Percentiles rank a stretch among this genome's conserved stretches.
Conservation (phyloP, 2,329 filamentous ascomycete genomes). For the Colletotrichum tropicicola region DNA sequence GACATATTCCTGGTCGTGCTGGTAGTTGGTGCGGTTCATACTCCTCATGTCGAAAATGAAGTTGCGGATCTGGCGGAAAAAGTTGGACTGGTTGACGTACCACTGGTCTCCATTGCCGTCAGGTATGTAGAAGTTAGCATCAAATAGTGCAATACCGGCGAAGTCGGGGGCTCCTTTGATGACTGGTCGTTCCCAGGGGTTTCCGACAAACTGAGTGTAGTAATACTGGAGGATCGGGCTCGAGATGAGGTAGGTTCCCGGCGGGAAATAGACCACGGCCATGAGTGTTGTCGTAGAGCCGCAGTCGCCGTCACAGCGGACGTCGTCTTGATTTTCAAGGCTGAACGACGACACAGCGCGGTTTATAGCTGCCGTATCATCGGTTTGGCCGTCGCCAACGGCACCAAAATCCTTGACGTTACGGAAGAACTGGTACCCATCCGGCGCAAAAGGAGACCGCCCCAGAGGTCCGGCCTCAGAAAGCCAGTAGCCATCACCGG, state of each 20-base stretch:
- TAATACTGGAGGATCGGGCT: slow-evolving; percentile 69
- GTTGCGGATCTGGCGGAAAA: slow-evolving; percentile 72
- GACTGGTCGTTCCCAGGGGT: neutral
- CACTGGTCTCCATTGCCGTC: slow-evolving; percentile 41
- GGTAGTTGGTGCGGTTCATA: slow-evolving; percentile 40
- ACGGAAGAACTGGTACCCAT: too few species aligned
- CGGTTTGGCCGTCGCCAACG: too few species aligned
- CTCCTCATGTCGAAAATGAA: slow-evolving; percentile 70
- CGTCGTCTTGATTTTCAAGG: too few species aligned
- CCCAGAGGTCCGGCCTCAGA: too few species aligned
- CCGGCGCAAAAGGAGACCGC: too few species aligned
- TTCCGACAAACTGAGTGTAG: slow-evolving; percentile 65
- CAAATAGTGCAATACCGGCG: slow-evolving; percentile 76
- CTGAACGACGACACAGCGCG: too few species aligned
- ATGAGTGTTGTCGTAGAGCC: too few species aligned
- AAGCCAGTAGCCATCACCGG: too few species aligned
- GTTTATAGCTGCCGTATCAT: too few species aligned
- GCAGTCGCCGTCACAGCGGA: too few species aligned
- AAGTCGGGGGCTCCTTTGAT: slow-evolving; percentile 6
- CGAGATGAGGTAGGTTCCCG: slow-evolving; percentile 66
- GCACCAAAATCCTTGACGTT: too few species aligned
- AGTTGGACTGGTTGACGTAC: slow-evolving; percentile 60
- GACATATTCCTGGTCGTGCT: slow-evolving; percentile 37
- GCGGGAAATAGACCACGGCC: too few species aligned
- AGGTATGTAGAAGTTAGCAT: slow-evolving; percentile 67